Conservation (phyloP, 2,329 filamentous ascomycete species). For the Ophiocordyceps camponoti-leonardi region DNA sequence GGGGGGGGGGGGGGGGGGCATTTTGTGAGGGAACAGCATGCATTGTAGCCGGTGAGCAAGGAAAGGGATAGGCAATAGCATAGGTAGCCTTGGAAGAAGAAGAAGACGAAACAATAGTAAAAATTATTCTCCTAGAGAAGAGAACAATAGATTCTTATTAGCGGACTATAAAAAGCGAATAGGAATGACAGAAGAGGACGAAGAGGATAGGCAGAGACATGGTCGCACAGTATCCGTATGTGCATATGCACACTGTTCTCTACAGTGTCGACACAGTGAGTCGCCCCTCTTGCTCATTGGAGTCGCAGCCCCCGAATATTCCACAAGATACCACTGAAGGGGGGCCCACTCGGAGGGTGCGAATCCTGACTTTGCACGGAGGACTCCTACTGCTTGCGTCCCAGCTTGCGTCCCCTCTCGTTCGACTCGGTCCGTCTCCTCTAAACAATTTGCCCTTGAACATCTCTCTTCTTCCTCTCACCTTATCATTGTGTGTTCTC, state of each 20-base stretch:
- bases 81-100: neutral
- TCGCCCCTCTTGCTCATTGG: neutral
- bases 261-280: neutral
- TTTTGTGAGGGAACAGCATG: neutral
- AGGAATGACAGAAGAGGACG: too few species aligned
- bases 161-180: too few species aligned
- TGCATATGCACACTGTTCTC: too few species aligned
- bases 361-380: neutral
- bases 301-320: conserved; percentile 7
- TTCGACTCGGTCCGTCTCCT: neutral
- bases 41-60: neutral
- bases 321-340: conserved; percentile 9
- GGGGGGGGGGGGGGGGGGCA: neutral
- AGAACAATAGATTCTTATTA: too few species aligned
- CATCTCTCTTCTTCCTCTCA: neutral
- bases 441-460: neutral
- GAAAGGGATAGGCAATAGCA: neutral
- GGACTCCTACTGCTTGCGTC: neutral
- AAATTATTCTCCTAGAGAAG: too few species aligned
- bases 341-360: neutral
- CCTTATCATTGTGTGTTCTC: conserved; percentile 2
- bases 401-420: neutral
- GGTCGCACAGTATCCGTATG: too few species aligned
- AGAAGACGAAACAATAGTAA: too few species aligned
- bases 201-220: too few species aligned